Evolutionary conservation across 2,329 filamentous ascomycete genomes (phyloP).

Genomic region (Aureobasidium sp.): DNA sequence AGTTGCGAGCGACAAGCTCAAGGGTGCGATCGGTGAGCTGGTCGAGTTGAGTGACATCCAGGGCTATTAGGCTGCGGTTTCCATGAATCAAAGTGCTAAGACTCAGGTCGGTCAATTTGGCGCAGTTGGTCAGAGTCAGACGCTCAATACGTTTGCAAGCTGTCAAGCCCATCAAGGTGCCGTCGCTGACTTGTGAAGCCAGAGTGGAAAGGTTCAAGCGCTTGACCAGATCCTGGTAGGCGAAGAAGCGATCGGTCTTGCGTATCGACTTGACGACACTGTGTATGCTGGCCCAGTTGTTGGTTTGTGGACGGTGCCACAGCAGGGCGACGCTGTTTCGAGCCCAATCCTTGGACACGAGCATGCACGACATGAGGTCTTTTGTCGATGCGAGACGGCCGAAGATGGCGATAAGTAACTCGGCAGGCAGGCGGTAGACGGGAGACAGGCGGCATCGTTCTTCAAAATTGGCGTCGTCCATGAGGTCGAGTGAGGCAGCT

Average conservation of each 20-base stretch:
- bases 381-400: constrained; percentile 62
- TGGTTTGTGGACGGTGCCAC: constrained; percentile 91
- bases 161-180: constrained; percentile 72
- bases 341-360: constrained; percentile 91
- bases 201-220: constrained; percentile 81
- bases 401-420: constrained; percentile 91
- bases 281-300: constrained; percentile 71
- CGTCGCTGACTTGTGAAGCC: constrained; percentile 71
- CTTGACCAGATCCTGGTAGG: constrained; percentile 84
- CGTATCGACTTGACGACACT: constrained; percentile 73
- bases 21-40: constrained; percentile 77
- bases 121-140: constrained; percentile 85
- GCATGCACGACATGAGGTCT: constrained; percentile 81
- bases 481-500: constrained; percentile 60
- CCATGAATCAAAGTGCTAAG: constrained; percentile 70
- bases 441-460: constrained; percentile 60
- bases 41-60: constrained; percentile 79
- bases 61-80: constrained; percentile 72
- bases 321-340: constrained; percentile 84
- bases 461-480: constrained; percentile 51
- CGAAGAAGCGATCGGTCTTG: constrained; percentile 67
- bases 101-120: constrained; percentile 72
- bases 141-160: constrained; percentile 88
- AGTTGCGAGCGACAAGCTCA: constrained; percentile 68
- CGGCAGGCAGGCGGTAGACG: constrained; percentile 77